phyloP scores from a whole-genome alignment of 257 asterid species.

The Fraxinus excelsior region DNA sequence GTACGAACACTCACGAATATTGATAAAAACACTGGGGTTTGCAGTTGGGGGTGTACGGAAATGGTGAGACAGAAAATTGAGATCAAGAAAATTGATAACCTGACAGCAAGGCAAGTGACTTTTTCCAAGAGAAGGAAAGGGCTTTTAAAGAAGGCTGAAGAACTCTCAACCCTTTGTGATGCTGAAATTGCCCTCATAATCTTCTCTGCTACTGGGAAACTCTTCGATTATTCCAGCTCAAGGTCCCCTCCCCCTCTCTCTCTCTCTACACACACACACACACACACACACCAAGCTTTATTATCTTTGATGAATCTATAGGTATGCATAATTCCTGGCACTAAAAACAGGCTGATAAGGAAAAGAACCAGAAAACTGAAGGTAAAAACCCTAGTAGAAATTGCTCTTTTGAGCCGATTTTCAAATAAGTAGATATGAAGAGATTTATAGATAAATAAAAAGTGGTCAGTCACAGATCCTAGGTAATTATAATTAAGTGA shows the following conservation, averaged over 20 bases:
- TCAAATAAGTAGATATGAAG: not conserved
- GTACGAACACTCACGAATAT: not conserved
- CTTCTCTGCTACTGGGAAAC: slow-evolving; percentile 52
- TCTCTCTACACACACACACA: slow-evolving; percentile 16
- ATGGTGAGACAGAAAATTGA: slow-evolving; percentile 54
- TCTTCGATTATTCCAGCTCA: slow-evolving; percentile 44
- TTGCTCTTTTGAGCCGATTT: not conserved
- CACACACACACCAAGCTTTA: not conserved
- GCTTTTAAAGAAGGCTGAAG: slow-evolving; percentile 53
- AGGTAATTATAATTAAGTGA: not conserved
- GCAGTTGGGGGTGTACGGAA: slow-evolving; percentile 10
- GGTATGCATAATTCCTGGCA: not conserved
- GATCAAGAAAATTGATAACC: slow-evolving; percentile 51
- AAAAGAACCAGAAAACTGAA: not conserved
- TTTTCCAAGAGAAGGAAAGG: slow-evolving; percentile 57
- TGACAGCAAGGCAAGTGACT: slow-evolving; percentile 51
- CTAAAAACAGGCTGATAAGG: not conserved
- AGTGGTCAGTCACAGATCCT: not conserved
- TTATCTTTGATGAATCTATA: no score
- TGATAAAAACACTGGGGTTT: not conserved
- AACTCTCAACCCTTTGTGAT: slow-evolving; percentile 53
- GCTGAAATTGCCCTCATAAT: slow-evolving; percentile 49
- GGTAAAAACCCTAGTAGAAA: not conserved
- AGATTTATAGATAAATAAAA: no score
- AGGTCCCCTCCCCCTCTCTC: slow-evolving; percentile 31